phyloP scores from a whole-genome alignment of 2,329 filamentous ascomycete genomes.

The Arthrinium puccinioides region DNA sequence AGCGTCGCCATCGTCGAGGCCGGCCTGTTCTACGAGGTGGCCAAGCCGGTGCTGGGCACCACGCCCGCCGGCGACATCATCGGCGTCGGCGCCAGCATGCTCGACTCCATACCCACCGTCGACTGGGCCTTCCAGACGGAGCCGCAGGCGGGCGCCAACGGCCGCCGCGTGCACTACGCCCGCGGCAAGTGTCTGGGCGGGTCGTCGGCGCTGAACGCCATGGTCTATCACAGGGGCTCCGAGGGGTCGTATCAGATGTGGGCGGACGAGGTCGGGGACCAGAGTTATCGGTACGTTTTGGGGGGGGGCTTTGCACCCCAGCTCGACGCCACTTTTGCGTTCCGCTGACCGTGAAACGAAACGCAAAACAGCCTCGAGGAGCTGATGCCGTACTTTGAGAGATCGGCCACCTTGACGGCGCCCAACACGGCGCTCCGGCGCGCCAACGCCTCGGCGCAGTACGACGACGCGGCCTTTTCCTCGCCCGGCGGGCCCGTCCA shows the following conservation, averaged over 20 bases:
- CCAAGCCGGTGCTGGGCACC: slow-evolving; percentile 7
- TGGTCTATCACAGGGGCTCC: slow-evolving; percentile 21
- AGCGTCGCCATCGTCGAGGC: slow-evolving; percentile 31
- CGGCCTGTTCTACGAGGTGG: slow-evolving; percentile 26
- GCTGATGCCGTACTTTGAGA: slow-evolving; percentile 17
- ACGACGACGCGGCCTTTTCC: slow-evolving; percentile 23
- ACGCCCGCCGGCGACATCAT: slow-evolving; percentile 13
- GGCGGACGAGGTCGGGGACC: slow-evolving; percentile 17
- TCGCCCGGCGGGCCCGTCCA: slow-evolving; percentile 27
- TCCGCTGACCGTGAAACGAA: no score
- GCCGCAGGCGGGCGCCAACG: slow-evolving; percentile 11
- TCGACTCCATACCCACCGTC: slow-evolving; percentile 8
- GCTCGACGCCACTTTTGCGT: no score
- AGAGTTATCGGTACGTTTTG: slow-evolving; percentile 14
- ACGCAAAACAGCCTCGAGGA: slow-evolving; percentile 1
- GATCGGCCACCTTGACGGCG: slow-evolving; percentile 14
- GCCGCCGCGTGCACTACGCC: slow-evolving; percentile 16
- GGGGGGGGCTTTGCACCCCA: no score
- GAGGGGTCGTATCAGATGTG: slow-evolving; percentile 16
- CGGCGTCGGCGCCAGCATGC: slow-evolving; percentile 6
- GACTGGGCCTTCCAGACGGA: slow-evolving; percentile 18
- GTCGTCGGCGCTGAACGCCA: slow-evolving; percentile 20
- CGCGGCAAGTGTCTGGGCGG: slow-evolving; percentile 24
- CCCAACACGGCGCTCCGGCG: slow-evolving; percentile 13
- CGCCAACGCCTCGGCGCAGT: slow-evolving; percentile 19